Base-by-base conservation (phyloP, 306 rosid species). In the Echinosophora koreensis region DNA sequence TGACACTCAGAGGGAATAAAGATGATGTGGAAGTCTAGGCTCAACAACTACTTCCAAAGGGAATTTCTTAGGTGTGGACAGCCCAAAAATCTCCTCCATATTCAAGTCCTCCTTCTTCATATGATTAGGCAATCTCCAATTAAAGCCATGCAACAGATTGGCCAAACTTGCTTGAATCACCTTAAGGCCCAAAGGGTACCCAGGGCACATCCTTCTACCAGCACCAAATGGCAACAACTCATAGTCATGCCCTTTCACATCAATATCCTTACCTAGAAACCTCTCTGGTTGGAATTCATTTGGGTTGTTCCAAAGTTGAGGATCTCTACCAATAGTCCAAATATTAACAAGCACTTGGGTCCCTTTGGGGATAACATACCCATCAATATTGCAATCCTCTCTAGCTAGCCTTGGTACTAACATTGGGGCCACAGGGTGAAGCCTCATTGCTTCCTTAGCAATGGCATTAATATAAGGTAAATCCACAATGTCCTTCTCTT, bases 201-300 rank as follows among this genome's bases (percentile, higher is more conserved):
- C 97, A 5, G 96, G 98, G 18, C 98, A 91, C 96, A 91, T 91
- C 57, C 97, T 87, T 81, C 98, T 85, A 4, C 97, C 98, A 12
- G 97, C 80, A 50, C 98, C 97, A 74, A 94, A 94, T 16, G 97
- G 96, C 75, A 94, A 49, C n/a, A 94, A 70, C 82, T 90, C 94
- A 47, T 7, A 93, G 74, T 91, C 87, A 32, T 91, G 96, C 3
- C 96, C 97, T 63, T 79, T 88, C 5, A 90, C 92, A 71, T 91
- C 96, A 0, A 91, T 84, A 37, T 66, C 63, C 59, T 76, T 91
- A 6, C 57, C 89, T 0, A 88, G 0, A 74, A 94, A 94, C 74
- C 98, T 86, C 18, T 90, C 96, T 0, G 96, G 98, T 30, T 8
- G 35, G 39, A 93, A 91, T 5, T 91, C 94, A 10, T 71, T 0